phyloP scores from a whole-genome alignment of 176 grass and related monocot species.

The Poa pratensis region DNA sequence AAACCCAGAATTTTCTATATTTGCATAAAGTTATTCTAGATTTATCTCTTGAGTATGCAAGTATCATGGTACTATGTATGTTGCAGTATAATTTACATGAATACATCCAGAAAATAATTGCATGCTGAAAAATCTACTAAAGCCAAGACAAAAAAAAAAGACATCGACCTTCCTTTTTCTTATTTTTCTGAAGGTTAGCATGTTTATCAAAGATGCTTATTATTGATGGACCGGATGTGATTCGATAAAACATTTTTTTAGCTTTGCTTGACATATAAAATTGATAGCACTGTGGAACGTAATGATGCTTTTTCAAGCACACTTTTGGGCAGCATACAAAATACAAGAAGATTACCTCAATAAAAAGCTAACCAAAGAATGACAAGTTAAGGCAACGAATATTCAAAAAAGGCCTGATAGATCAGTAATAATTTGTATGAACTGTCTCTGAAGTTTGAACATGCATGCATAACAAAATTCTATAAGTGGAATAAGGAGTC shows the following conservation, averaged over 20 bases:
- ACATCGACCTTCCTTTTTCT: background rate
- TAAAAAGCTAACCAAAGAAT: background rate
- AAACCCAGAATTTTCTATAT: background rate
- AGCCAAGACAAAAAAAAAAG: background rate
- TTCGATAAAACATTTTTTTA: background rate
- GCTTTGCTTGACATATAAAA: background rate
- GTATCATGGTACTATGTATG: background rate
- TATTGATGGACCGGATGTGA: background rate
- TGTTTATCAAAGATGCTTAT: background rate
- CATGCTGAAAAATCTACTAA: too few species aligned
- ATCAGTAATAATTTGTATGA: background rate
- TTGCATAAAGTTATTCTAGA: background rate
- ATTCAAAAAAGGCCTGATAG: background rate
- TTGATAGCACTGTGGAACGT: background rate
- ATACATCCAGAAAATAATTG: background rate
- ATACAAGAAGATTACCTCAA: background rate
- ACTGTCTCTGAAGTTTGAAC: background rate
- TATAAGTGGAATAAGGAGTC: background rate
- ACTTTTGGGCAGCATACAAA: background rate
- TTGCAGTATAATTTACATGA: background rate
- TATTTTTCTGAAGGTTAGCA: background rate
- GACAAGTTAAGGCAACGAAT: background rate
- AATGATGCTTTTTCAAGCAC: background rate
- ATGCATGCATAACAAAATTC: background rate
- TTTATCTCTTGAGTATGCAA: background rate